Evolutionary conservation across 139 green algal species (phyloP).

Genomic region (Chlorokybus atmophyticus): DNA sequence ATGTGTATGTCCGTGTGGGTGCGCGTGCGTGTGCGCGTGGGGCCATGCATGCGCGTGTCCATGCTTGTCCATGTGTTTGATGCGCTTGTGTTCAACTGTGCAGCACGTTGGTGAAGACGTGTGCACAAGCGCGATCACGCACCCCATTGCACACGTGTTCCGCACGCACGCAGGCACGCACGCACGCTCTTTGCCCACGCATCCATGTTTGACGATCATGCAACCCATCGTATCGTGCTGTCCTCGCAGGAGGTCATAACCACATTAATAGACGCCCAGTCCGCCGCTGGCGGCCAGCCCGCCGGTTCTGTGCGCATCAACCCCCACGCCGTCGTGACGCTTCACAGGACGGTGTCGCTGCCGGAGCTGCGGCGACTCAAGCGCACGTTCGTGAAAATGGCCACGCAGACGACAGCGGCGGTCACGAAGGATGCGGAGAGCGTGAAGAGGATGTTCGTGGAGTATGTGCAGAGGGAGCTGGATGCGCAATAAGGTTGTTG

Average conservation of each 20-base stretch:
- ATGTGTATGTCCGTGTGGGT: too few species aligned
- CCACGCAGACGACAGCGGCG: slow-evolving; percentile 45
- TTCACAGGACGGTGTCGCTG: slow-evolving; percentile 14
- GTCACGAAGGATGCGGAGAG: slow-evolving; percentile 22
- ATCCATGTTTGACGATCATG: background rate
- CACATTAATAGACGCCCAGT: slow-evolving; percentile 48
- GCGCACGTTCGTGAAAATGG: slow-evolving; percentile 64
- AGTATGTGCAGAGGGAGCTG: slow-evolving; percentile 46
- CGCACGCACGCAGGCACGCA: too few species aligned
- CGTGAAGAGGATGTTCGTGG: slow-evolving; percentile 63
- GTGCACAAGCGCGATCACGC: background rate
- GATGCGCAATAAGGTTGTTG: too few species aligned
- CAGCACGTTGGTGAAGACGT: background rate
- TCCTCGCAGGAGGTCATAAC: slow-evolving; percentile 51
- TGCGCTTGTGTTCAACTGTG: background rate
- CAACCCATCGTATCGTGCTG: background rate
- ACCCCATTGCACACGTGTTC: slow-evolving; percentile 5
- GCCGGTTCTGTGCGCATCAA: slow-evolving; percentile 36
- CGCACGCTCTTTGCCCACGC: slow-evolving; percentile 12
- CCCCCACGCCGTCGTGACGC: background rate
- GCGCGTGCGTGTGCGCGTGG: too few species aligned
- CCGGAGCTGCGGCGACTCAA: slow-evolving; percentile 73
- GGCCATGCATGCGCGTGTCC: slow-evolving; percentile 3
- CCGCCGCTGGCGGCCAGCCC: slow-evolving; percentile 19
- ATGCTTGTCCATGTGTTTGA: background rate